Evolutionary conservation across 306 rosid genomes (phyloP), one percentile per base, ranked within the genome.

Genomic region (Calophaca sinica): DNA sequence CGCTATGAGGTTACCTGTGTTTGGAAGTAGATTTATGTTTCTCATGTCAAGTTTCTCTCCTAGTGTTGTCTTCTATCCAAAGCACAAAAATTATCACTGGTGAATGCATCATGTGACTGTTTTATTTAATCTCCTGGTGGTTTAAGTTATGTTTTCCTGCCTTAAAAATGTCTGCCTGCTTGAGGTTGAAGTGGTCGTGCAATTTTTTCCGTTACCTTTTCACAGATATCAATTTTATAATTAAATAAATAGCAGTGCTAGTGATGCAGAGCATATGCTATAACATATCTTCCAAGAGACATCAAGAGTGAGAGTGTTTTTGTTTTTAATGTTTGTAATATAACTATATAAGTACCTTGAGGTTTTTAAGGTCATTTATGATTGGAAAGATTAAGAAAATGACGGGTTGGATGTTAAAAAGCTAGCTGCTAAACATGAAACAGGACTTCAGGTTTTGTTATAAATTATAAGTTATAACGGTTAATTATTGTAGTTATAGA

Each of bases 81-180:
- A 51, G 29, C n/a, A 39, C 11, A 33, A 26, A 38, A 28, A 3
- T 15, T 46, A 26, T 35, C 8, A 48, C 14, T 50, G 62, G 32
- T 48, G 48, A 59, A 45, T 73, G 51, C 69, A 33, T 61, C 26
- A 12, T 61, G 58, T 62, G 35, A 36, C 70, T 74, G 70, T 15
- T 57, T 52, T 29, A 44, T 32, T 45, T 29, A 29, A 31, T 45
- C 7, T 42, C 57, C 9, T 42, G 33, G n/a, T 2, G 3, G 2
- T 45, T 35, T 50, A 31, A 31, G 46, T 32, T 51, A 38, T 62
- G 52, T 3, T 45, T 62, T 62, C 13, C 53, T 48, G 7, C 61
- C 52, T 15, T 62, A 20, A 29, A 29, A 42, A 31, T 44, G 12
- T 28, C 44, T 38, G 42, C n/a, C 6, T 62, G 71, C 48, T 62